These are phyloP conservation scores for Knufia petricola DNA, from an alignment of 2,329 filamentous ascomycete species.

Conservation along the genomic window DNA sequence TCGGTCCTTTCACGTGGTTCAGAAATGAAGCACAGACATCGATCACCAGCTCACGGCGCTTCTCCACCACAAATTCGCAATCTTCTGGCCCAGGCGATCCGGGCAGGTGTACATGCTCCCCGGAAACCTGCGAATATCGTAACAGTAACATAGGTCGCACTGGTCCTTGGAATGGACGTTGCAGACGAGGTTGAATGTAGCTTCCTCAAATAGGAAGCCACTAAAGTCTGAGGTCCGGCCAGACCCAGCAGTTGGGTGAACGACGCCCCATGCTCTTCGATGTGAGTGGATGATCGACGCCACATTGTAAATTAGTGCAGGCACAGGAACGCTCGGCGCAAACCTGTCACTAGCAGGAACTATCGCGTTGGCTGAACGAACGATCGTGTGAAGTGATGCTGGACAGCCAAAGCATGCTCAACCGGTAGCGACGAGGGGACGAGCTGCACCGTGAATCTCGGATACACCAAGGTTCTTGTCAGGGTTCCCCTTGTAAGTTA, in stretches of 20 bases:
- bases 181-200: slow-evolving; percentile 2
- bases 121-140: background rate
- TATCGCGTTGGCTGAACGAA: too few species aligned
- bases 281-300: background rate
- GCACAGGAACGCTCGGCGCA: background rate
- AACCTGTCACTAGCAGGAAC: background rate
- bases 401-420: background rate
- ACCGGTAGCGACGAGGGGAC: background rate
- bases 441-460: background rate
- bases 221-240: background rate
- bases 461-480: background rate
- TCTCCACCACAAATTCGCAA: too few species aligned
- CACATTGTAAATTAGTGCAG: background rate
- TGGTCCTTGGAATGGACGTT: background rate
- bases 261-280: background rate
- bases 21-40: background rate
- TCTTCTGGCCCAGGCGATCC: too few species aligned
- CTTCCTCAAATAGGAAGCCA: background rate
- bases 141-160: background rate
- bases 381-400: background rate
- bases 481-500: too few species aligned
- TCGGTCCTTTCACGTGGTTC: background rate
- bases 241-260: background rate
- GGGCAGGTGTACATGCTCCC: background rate
- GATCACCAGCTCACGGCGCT: background rate